phyloP scores from a whole-genome alignment of 2,329 filamentous ascomycete genomes.

The Fusarium sambucinum region DNA sequence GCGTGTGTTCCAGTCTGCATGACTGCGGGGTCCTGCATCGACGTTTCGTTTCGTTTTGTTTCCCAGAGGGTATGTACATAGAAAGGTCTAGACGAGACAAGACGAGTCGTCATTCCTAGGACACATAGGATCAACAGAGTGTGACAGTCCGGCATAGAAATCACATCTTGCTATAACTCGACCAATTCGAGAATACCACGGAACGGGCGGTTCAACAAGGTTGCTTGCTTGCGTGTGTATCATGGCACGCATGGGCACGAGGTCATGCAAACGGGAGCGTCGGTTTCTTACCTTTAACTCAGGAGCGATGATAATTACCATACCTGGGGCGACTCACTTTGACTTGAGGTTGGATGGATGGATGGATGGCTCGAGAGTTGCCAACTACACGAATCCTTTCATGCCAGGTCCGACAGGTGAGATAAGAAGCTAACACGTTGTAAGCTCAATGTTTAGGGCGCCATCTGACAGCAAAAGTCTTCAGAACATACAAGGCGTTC shows the following conservation, averaged over 20 bases:
- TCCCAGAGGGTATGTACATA: constrained; percentile 11
- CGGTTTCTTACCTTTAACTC: constrained; percentile 4
- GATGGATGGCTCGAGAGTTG: not conserved
- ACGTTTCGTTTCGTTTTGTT: constrained; percentile 36
- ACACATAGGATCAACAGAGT: constrained; percentile 34
- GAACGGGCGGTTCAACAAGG: constrained; percentile 26
- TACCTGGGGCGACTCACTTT: not conserved
- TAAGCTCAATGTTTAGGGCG: not conserved
- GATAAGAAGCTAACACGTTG: not conserved
- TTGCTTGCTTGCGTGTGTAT: constrained; percentile 17
- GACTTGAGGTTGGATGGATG: not conserved
- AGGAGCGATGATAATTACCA: not conserved
- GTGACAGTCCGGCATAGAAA: constrained; percentile 17
- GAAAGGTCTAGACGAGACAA: constrained; percentile 24
- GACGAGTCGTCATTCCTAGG: constrained; percentile 28
- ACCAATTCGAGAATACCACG: constrained; percentile 21
- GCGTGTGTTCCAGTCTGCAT: constrained; percentile 29
- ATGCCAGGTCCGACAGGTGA: not conserved
- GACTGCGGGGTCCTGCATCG: constrained; percentile 45
- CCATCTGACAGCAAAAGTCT: not conserved
- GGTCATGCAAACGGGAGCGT: constrained; percentile 32
- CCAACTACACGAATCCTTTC: not conserved
- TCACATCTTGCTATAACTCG: not conserved
- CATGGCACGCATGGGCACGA: constrained; percentile 39
- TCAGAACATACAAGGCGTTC: not conserved